Percentiles rank a stretch among this genome's conserved stretches.
Conservation (phyloP, 2,329 filamentous ascomycete species). For the Calonectria pseudoreteaudii region DNA sequence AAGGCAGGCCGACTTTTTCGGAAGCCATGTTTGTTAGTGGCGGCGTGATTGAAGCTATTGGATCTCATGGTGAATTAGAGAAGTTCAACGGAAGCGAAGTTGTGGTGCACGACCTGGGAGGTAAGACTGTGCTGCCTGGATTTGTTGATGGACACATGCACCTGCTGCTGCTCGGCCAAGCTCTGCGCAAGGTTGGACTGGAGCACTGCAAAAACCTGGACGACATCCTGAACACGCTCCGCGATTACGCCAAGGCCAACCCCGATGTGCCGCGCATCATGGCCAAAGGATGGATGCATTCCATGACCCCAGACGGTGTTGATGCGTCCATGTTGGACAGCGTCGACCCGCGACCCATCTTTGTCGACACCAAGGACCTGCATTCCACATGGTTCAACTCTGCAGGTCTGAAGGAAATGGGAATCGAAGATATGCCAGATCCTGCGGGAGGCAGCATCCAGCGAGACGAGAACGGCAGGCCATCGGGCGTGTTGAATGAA, state of each 20-base stretch:
- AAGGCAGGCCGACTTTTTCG: constrained; percentile 43
- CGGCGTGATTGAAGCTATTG: constrained; percentile 50
- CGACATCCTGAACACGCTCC: constrained; percentile 62
- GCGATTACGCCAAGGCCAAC: constrained; percentile 57
- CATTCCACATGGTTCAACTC: constrained; percentile 64
- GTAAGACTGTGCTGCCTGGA: constrained; percentile 60
- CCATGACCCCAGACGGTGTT: constrained; percentile 58
- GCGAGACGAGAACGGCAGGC: constrained; percentile 59
- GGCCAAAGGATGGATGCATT: constrained; percentile 68
- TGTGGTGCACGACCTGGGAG: constrained; percentile 43
- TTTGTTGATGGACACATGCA: constrained; percentile 71
- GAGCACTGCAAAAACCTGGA: constrained; percentile 60
- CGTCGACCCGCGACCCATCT: constrained; percentile 60
- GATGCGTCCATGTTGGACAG: constrained; percentile 56
- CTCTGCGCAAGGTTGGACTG: constrained; percentile 62
- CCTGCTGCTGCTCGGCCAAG: constrained; percentile 65
- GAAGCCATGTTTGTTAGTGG: constrained; percentile 50
- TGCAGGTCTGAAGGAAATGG: constrained; percentile 58
- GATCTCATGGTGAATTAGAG: constrained; percentile 45
- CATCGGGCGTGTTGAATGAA: constrained; percentile 64
- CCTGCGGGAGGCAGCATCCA: constrained; percentile 64
- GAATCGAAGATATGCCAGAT: constrained; percentile 52
- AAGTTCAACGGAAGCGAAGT: constrained; percentile 21
- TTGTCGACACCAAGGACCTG: constrained; percentile 62
- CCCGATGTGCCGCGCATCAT: constrained; percentile 62